Evolutionary conservation across 2,329 filamentous ascomycete species (phyloP), one percentile per base, ranked within the genome.

Genomic region (Colletotrichum trifolii): DNA sequence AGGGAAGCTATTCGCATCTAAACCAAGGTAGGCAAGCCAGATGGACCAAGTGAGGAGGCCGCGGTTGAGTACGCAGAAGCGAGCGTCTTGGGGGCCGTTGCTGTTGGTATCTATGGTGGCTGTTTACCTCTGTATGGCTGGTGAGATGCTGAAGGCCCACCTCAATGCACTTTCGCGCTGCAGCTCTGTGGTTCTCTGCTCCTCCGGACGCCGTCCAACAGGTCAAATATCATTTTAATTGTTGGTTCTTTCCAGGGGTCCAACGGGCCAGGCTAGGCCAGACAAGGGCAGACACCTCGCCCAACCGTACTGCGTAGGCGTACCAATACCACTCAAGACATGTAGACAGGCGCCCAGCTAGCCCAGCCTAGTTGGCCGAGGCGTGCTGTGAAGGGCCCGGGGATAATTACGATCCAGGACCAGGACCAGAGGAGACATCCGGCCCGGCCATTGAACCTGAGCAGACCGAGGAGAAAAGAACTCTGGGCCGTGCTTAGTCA

Each of bases 221-320:
- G 50, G 46, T 47, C 39, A 25, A 25, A 25, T 35, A 55, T 55
- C 17, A 8, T 38, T 12, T 53, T 50, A 36, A 52, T 53, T 53
- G 52, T 62, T 54, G 60, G 62, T 65, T 65, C 46, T 33, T 58
- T 42, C 46, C 55, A 58, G 55, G 55, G 57, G 45, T 65, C 25
- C 25, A 25, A 25, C 25, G 25, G 25, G 25, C 4, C 25, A 25
- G 25, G 4, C 25, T 25, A 25, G 25, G 25, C 25, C 25, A 25
- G 25, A 25, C 25, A 25, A 25, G 25, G 25, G 25, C 25, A 25
- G 25, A 25, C 25, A 25, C 25, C 25, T 25, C 17, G 17, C 17
- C 17, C 17, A 17, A 17, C 17, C 17, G 17, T 17, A 17, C 17
- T 25, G 25, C 25, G 25, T 25, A 25, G 25, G 25, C 25, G 25